Percentiles rank a stretch among this genome's conserved stretches.
These are phyloP conservation scores for Candida fluviatilis DNA, from an alignment of 805 yeast genomes.

Conservation along the genomic window DNA sequence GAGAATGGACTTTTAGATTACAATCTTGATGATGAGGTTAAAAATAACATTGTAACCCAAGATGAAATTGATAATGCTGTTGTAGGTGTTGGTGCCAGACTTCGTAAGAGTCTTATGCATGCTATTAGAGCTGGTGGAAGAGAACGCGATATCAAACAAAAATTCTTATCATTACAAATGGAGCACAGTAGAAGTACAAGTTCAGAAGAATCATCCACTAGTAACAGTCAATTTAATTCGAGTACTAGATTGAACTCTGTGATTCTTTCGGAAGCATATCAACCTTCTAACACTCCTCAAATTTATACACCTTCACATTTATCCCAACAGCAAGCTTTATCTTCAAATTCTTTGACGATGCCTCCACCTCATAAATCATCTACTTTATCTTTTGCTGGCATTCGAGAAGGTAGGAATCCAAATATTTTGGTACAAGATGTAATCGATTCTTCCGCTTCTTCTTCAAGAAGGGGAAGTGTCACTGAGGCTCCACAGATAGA, in stretches of 20 bases:
- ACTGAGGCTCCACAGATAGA: slow-evolving; percentile 41
- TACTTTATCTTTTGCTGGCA: slow-evolving; percentile 20
- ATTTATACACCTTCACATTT: slow-evolving; percentile 13
- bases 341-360: slow-evolving; percentile 6
- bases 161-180: slow-evolving; percentile 17
- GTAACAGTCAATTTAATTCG: slow-evolving; percentile 16
- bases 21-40: slow-evolving; percentile 19
- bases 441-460: slow-evolving; percentile 24
- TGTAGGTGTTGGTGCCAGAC: slow-evolving; percentile 69
- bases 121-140: slow-evolving; percentile 32
- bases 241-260: slow-evolving; percentile 13
- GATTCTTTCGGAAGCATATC: slow-evolving; percentile 28
- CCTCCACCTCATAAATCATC: slow-evolving; percentile 12
- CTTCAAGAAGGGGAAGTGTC: slow-evolving; percentile 29
- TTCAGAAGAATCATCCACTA: slow-evolving; percentile 24
- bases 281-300: slow-evolving; percentile 12
- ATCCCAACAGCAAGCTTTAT: slow-evolving; percentile 12
- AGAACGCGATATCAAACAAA: slow-evolving; percentile 19
- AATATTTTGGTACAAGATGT: slow-evolving; percentile 30
- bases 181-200: slow-evolving; percentile 25
- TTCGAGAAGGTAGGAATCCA: slow-evolving; percentile 23
- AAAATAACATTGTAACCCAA: slow-evolving; percentile 49
- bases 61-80: slow-evolving; percentile 77
- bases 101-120: slow-evolving; percentile 48
- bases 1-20: slow-evolving; percentile 11